Percentiles rank a stretch among this genome's conserved stretches.
Evolutionary conservation across 2,329 filamentous ascomycete species (phyloP).

Genomic region (Alternaria triticimaculans): DNA sequence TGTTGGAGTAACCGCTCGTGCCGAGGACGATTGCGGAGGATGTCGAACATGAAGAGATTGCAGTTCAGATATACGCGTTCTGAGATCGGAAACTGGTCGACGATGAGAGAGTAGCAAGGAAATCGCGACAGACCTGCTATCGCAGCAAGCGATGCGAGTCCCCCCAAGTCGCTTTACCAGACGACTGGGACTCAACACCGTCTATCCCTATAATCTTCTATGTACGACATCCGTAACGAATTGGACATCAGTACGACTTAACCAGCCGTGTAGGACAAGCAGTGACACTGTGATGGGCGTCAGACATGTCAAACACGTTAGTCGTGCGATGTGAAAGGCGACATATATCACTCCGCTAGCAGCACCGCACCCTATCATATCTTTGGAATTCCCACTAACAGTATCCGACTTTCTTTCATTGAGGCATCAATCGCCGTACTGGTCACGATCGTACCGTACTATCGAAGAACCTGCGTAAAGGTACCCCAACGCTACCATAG

Average conservation of each 20-base stretch:
- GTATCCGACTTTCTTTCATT: neutral
- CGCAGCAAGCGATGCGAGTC: neutral
- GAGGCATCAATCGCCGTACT: neutral
- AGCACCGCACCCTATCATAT: neutral
- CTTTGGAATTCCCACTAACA: neutral
- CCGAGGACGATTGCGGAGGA: constrained; percentile 13
- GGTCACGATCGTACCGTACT: neutral
- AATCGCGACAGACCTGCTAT: neutral
- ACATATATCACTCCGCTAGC: neutral
- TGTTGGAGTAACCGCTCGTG: constrained; percentile 14
- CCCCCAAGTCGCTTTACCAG: neutral
- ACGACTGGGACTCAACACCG: neutral
- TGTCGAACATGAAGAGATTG: constrained; percentile 10
- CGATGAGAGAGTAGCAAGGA: neutral
- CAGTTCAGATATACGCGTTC: neutral
- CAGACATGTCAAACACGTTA: constrained; percentile 17
- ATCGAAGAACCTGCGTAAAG: neutral
- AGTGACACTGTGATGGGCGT: neutral
- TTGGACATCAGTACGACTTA: neutral
- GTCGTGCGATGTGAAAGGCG: neutral
- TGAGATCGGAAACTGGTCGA: no score
- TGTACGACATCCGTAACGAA: neutral
- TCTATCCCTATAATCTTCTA: neutral
- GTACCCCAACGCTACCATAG: neutral
- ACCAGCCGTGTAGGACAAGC: neutral